Base-by-base conservation (phyloP, 805 yeast species). In the Starmerella gropengiesseri region DNA sequence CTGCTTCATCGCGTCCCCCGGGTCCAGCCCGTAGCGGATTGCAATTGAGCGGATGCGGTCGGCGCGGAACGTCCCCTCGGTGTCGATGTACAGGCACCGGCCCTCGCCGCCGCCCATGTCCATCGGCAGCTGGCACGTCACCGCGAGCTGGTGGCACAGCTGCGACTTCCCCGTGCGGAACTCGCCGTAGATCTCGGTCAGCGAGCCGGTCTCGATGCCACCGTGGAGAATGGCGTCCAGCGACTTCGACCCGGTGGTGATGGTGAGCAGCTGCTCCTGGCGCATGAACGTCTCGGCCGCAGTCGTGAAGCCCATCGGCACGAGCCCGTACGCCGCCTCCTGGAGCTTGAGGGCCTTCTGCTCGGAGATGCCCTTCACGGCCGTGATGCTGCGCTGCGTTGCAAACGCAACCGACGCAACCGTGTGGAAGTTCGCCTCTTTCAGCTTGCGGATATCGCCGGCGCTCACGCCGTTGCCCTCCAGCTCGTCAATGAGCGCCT, bases 61-160 rank as follows among this genome's bases (percentile, higher is more conserved):
- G 1, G 97, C 96, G 59, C 98, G 73, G 61, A 91, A 91, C 2
- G 98, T 91, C 16, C 96, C 95, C 60, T 89, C 98, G 0, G 97
- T 89, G 58, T 91, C 98, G 47, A 91, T 87, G 59, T 83, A 91
- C 43, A 91, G 68, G 61, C 96, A 89, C 63, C 91, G 86, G 26
- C 98, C 98, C 65, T 91, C 98, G 40, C 95, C 98, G 47, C 98
- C 98, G 31, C 96, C 96, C 81, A 82, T 80, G 58, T 87, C 96
- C 39, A 89, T 75, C 4, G 97, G 97, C 43, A 91, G 68, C 62
- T 89, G 98, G 61, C 97, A 89, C 2, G 96, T 89, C 6, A 91
- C 95, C 0, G 97, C 95, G 43, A 91, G 69, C 1, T 97, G 91
- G 60, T 91, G 98, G 62, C 98, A 91, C 36, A 91, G 65, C 66